phyloP scores from a whole-genome alignment of 108 stramenopile genomes.

The Nitzschia sp. region DNA sequence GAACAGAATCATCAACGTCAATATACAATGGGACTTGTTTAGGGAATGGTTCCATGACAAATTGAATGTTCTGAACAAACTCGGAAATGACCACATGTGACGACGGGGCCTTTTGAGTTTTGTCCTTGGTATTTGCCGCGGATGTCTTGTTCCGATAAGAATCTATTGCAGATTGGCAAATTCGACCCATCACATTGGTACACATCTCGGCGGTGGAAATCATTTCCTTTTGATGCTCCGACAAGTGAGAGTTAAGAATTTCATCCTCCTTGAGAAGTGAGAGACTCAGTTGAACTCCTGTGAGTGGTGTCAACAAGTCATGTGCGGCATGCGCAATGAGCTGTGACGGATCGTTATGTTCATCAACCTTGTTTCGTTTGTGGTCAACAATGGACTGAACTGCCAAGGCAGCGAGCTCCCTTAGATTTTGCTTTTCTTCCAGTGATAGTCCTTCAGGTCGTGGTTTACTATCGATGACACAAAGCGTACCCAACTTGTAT shows the following conservation, averaged over 20 bases:
- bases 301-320: slow-evolving; percentile 75
- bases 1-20: slow-evolving; percentile 46
- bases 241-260: slow-evolving; percentile 26
- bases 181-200: slow-evolving; percentile 57
- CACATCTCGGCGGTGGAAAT: slow-evolving; percentile 46
- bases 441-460: slow-evolving; percentile 49
- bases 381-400: slow-evolving; percentile 49
- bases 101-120: background rate
- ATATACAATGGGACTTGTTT: slow-evolving; percentile 60
- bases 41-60: slow-evolving; percentile 57
- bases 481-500: slow-evolving; percentile 73
- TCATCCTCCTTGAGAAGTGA: slow-evolving; percentile 55
- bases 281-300: slow-evolving; percentile 62
- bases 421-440: slow-evolving; percentile 62
- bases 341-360: slow-evolving; percentile 42
- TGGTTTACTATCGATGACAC: slow-evolving; percentile 68
- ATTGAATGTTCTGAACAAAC: slow-evolving; percentile 47
- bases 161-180: slow-evolving; percentile 64
- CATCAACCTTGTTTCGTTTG: slow-evolving; percentile 33
- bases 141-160: slow-evolving; percentile 43
- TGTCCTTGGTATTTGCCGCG: background rate
- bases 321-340: slow-evolving; percentile 68
- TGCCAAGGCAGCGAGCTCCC: slow-evolving; percentile 57
- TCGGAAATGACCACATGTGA: slow-evolving; percentile 32
- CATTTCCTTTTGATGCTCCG: slow-evolving; percentile 46